Evolutionary conservation across 768 basidiomycete species (phyloP), one percentile per base, ranked within the genome.

Genomic region (Psilocybe azurescens): DNA sequence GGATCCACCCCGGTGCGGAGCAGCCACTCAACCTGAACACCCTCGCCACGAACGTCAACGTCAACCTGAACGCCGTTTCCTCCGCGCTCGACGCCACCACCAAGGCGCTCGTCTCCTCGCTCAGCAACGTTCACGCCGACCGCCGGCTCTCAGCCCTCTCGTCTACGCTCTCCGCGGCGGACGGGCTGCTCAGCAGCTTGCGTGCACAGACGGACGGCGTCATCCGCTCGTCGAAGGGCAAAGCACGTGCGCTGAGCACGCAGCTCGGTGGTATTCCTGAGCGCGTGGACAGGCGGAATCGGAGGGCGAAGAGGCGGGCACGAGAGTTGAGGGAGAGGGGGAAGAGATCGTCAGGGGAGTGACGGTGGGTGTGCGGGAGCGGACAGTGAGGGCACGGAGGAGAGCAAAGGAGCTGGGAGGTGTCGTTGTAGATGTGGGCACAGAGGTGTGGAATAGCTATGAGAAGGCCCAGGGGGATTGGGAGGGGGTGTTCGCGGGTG

Each of bases 91-190:
- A 85, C 41, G 76, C 78, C 41, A 82, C 78, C 48, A 75, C 80
- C 56, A 81, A 80, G 50, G 78, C 78, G 11, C 70, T 82, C 24
- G 69, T 44, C 41, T 44, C 41, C 14, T 44, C 41, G 11, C 41
- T 44, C 14, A 16, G 41, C 10, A 39, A 39, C 38, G 38, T 39
- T 8, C 8, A 39, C 14, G 38, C 38, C 9, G 38, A 14, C 38
- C 8, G 7, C 38, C 79, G 1, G 75, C 72, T 87, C 8, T 78
- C 75, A 55, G 88, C 89, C 59, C 71, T 88, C 54, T 77, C 81
- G 20, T 88, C 89, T 64, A 75, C 89, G 18, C 70, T 84, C 36
- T 83, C 83, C 28, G 86, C 86, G 3, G 77, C 90, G 32, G 88
- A 90, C 64, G 84, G 81, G 0, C 78, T 90, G 38, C 74, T 82